Conservation (phyloP, 2,329 filamentous ascomycete species). For the Penicillium aurantiogriseum region DNA sequence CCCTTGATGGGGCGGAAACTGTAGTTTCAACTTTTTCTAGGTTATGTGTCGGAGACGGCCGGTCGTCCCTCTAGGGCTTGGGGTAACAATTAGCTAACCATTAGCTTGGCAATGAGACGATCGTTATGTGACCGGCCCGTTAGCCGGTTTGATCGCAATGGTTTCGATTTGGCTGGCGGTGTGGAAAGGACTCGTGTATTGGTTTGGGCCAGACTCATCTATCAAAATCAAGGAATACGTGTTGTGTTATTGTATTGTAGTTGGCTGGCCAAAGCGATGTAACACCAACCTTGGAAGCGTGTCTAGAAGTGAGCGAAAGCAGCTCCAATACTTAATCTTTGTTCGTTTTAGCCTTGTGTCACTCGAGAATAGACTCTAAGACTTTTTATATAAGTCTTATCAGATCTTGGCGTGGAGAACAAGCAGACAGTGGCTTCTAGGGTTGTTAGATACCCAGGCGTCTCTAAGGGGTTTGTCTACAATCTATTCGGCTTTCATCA, state of each 20-base stretch:
- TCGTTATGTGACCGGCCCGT: not conserved
- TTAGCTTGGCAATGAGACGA: not conserved
- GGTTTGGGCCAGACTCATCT: not conserved
- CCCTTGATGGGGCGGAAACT: not conserved
- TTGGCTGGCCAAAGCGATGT: not conserved
- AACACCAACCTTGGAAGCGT: not conserved
- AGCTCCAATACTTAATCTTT: not conserved
- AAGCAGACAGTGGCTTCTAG: not conserved
- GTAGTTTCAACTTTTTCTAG: not conserved
- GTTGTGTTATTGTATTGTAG: not conserved
- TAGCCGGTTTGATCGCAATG: not conserved
- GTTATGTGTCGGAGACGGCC: not conserved
- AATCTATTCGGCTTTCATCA: not conserved
- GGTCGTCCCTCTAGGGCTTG: not conserved
- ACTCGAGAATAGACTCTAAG: too few relatives aligned
- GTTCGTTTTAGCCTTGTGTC: not conserved
- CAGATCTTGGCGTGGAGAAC: not conserved
- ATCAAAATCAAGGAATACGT: not conserved
- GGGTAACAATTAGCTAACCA: not conserved
- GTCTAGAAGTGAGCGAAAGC: not conserved
- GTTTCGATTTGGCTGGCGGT: not conserved
- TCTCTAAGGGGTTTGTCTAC: not conserved
- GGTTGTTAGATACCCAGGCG: not conserved
- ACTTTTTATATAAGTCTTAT: not conserved
- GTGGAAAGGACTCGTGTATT: not conserved